These are phyloP conservation scores for Hymenotorrendiella dingleyae DNA, from an alignment of 2,329 filamentous ascomycete genomes.

Conservation along the genomic window DNA sequence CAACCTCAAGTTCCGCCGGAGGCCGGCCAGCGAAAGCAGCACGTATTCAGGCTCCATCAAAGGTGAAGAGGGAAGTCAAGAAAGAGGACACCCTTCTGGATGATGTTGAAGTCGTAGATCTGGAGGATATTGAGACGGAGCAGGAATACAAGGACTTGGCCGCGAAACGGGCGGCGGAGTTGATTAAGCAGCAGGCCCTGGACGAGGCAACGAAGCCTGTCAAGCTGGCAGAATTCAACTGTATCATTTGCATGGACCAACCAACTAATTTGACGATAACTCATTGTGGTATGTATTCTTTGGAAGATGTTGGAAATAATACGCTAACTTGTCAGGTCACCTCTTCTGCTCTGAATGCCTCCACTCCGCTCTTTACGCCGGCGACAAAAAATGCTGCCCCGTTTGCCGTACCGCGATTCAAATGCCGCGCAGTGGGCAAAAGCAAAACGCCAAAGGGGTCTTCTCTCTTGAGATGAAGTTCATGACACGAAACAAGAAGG, in stretches of 20 bases:
- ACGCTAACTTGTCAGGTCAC: constrained; percentile 43
- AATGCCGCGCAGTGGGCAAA: constrained; percentile 36
- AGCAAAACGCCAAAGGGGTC: constrained; percentile 38
- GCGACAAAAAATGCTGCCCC: constrained; percentile 53
- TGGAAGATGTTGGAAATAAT: background rate
- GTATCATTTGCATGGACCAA: constrained; percentile 63
- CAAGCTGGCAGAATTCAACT: constrained; percentile 53
- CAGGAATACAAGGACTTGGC: constrained; percentile 23
- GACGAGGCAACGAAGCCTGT: constrained; percentile 42
- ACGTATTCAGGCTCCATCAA: too few species aligned
- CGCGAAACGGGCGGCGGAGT: constrained; percentile 24
- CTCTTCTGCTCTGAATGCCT: constrained; percentile 59
- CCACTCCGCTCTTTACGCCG: constrained; percentile 53
- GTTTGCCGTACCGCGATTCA: constrained; percentile 58
- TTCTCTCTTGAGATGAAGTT: constrained; percentile 59
- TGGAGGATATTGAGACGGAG: constrained; percentile 24
- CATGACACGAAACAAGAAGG: constrained; percentile 50
- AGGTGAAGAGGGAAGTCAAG: too few species aligned
- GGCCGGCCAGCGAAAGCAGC: constrained; percentile 4
- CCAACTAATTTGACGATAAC: constrained; percentile 54
- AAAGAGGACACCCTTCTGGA: constrained; percentile 6
- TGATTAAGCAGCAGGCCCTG: constrained; percentile 34
- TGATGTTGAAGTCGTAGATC: constrained; percentile 23
- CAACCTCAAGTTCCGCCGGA: too few species aligned
- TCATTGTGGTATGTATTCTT: constrained; percentile 52